Evolutionary conservation across 2,329 filamentous ascomycete species (phyloP), one percentile per base, ranked within the genome.

Genomic region (Exserohilum turcica): DNA sequence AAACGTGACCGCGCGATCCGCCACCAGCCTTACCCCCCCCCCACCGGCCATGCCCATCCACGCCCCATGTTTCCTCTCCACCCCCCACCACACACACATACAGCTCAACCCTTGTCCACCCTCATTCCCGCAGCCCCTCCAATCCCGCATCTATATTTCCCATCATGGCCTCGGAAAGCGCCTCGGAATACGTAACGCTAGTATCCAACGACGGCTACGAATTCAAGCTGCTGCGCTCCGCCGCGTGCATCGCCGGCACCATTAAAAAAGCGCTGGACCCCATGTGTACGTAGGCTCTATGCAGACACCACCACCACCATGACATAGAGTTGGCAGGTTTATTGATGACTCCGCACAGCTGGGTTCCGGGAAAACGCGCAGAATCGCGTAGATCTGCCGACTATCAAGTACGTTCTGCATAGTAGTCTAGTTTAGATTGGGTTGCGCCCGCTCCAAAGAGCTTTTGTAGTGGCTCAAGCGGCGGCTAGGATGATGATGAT

Each of bases 201-300:
- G 81, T 92, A 36, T 91, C 89, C 0, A 82, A 80, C 61, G 90
- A 93, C 74, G 88, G 84, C 64, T 91, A 86, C 71, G 88, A 91
- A 77, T 92, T 90, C 71, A 84, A 90, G 59, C 81, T 92, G 45
- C 79, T 89, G 49, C 85, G 89, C 48, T 87, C 89, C 43, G 86
- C 88, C 2, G 85, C 88, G 54, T 79, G 84, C 66, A 79, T 89
- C 67, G 89, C 88, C 63, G 86, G 86, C 29, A 83, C 86, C 53
- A 88, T 93, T 76, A 88, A 85, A 76, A 82, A 85, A 71, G 91
- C 91, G 84, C 78, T 93, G 54, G 86, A 91, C 66, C 84, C 86
- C 13, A 80, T 82, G 63, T 88, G 87, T 87, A 74, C 38, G n/a
- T n/a, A n/a, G n/a, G n/a, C n/a, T n/a, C n/a, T n/a, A n/a, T n/a